Conservation (phyloP, 495 filamentous ascomycete genomes). For the Glarea lozoyensis region DNA sequence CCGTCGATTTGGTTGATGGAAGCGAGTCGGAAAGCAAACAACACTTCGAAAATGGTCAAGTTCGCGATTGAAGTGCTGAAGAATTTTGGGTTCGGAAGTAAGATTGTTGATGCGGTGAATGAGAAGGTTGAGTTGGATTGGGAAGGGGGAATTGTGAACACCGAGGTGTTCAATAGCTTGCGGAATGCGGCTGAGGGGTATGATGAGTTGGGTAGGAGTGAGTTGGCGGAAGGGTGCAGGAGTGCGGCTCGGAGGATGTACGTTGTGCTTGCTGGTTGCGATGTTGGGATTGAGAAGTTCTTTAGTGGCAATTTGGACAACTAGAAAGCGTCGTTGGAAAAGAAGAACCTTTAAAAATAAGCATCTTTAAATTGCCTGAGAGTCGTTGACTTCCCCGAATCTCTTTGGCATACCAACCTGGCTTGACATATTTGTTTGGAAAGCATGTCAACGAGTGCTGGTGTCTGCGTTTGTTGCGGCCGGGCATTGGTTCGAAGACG, state of each 20-base stretch:
- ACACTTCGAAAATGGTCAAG: constrained; percentile 29
- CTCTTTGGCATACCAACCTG: too few relatives aligned
- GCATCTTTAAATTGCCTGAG: too few relatives aligned
- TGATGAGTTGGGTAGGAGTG: constrained; percentile 20
- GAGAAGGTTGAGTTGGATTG: constrained; percentile 2
- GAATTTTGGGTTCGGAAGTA: constrained; percentile 34
- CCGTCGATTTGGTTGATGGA: constrained; percentile 32
- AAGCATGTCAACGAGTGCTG: too few relatives aligned
- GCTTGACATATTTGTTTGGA: too few relatives aligned
- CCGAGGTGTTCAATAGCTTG: constrained; percentile 30
- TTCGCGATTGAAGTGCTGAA: constrained; percentile 28
- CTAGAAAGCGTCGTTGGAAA: too few relatives aligned
- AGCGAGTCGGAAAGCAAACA: constrained; percentile 28
- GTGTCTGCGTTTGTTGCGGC: too few relatives aligned
- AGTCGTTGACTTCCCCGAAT: too few relatives aligned
- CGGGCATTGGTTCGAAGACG: too few relatives aligned
- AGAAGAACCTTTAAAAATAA: too few relatives aligned
- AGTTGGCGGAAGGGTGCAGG: constrained; percentile 20
- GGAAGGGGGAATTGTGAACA: constrained; percentile 27
- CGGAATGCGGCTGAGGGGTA: constrained; percentile 29
- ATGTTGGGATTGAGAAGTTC: constrained; percentile 25
- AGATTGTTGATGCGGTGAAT: constrained; percentile 18
- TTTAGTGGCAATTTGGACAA: too few relatives aligned
- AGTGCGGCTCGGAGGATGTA: constrained; percentile 29
- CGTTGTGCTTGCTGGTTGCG: constrained; percentile 29